Base-by-base conservation (phyloP, 2,329 filamentous ascomycete species). In the Colletotrichum liaoningense region DNA sequence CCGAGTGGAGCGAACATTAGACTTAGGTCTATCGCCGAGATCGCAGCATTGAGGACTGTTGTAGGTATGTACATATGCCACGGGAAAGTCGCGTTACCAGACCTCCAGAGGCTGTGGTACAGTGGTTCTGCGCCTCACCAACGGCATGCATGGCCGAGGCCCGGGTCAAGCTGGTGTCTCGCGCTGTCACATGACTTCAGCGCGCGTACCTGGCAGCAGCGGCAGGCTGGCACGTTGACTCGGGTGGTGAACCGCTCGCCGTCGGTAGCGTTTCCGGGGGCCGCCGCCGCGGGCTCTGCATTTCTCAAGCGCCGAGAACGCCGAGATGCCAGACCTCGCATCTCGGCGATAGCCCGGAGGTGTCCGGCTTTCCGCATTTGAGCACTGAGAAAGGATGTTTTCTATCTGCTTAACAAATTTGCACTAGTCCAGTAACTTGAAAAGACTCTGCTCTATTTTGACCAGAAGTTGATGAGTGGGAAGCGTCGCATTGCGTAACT, bases 301-400 rank as follows among this genome's bases (percentile, higher is more conserved):
- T 24, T 19, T 22, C 22, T 49, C 22, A 56, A 60, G 38, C 60
- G 46, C 70, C 70, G 60, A 70, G 67, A 52, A 26, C 62, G 62
- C 68, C 63, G 63, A 67, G 63, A 57, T 28, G 19, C n/a, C n/a
- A 28, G 42, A 63, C 35, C 30, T 63, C 63, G 49, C 67, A 63
- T 54, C 58, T 72, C 72, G 72, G 72, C 11, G 72, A 74, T 74
- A 74, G 67, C 57, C 63, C 72, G 72, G 72, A 67, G 63, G 33
- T 49, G 46, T 30, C 72, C 56, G 72, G 60, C 8, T 68, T 72
- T 54, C 35, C 9, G 30, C 30, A 59, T 60, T 9, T 22, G 11
- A 16, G 35, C 26, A n/a, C 22, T 7, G 9, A 5, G 3, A 26
- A 14, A 12, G 24, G 7, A 16, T 38, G 12, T 14, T 38, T 19